Percentiles rank a stretch among this genome's conserved stretches.
Evolutionary conservation across 2,329 filamentous ascomycete genomes (phyloP).

Genomic region (Exophiala xenobiotica): DNA sequence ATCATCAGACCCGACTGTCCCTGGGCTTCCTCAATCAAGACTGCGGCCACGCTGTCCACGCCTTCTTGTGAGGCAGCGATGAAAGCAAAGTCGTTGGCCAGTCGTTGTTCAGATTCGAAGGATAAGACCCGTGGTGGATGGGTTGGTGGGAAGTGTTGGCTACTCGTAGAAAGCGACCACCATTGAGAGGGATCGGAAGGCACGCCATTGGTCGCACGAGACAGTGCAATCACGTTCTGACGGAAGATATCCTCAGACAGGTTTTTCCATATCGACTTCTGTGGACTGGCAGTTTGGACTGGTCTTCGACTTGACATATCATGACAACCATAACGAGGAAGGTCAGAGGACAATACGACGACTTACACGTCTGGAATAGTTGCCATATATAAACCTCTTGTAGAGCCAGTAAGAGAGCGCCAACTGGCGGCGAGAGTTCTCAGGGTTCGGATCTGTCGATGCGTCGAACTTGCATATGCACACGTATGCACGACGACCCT

Average conservation of each 20-base stretch:
- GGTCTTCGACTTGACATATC: neutral
- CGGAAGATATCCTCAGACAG: conserved; percentile 27
- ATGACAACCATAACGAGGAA: neutral
- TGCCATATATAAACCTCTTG: no score
- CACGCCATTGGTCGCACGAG: conserved; percentile 14
- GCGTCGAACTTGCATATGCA: no score
- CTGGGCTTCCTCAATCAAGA: conserved; percentile 33
- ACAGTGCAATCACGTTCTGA: conserved; percentile 25
- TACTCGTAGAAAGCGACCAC: conserved; percentile 1
- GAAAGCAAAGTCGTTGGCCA: conserved; percentile 36
- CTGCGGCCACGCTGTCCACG: conserved; percentile 32
- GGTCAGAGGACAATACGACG: no score
- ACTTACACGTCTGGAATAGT: no score
- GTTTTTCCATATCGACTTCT: conserved; percentile 29
- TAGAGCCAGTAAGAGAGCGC: conserved; percentile 6
- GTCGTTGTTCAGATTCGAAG: conserved; percentile 28
- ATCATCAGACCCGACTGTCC: conserved; percentile 4
- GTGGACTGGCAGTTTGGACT: conserved; percentile 19
- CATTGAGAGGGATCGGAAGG: conserved; percentile 11
- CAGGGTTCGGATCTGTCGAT: no score
- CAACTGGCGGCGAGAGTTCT: conserved; percentile 9
- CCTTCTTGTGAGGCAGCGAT: conserved; percentile 33
- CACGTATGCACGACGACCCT: no score
- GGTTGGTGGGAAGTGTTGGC: neutral
- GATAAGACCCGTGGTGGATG: neutral